Percentiles rank a stretch among this genome's conserved stretches.
Conservation (phyloP, 2,329 filamentous ascomycete genomes). For the Botrytis fabae region DNA sequence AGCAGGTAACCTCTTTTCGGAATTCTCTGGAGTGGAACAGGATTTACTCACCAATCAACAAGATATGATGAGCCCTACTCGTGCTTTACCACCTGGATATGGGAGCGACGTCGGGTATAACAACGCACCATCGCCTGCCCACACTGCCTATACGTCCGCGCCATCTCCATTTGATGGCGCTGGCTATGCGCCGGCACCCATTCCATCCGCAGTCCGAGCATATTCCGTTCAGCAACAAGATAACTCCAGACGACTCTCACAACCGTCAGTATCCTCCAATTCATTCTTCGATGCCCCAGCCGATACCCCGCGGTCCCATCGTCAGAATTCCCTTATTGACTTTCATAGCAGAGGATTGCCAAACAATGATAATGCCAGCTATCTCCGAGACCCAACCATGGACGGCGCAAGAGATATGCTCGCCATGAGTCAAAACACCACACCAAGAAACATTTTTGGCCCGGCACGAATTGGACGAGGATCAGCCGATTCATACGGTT, state of each 20-base stretch:
- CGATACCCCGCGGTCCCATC: constrained; percentile 43
- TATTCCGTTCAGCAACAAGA: constrained; percentile 58
- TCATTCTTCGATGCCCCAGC: constrained; percentile 45
- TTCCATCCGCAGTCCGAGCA: constrained; percentile 47
- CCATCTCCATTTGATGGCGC: constrained; percentile 73
- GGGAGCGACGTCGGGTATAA: constrained; percentile 65
- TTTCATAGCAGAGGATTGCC: constrained; percentile 57
- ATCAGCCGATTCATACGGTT: constrained; percentile 86
- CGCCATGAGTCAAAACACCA: constrained; percentile 93
- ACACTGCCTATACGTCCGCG: constrained; percentile 37
- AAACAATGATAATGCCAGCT: constrained; percentile 60
- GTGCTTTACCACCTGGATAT: constrained; percentile 63
- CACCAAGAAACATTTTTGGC: constrained; percentile 85
- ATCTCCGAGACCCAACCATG: constrained; percentile 71
- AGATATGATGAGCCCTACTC: constrained; percentile 71
- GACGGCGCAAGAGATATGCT: constrained; percentile 95
- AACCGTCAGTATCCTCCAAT: constrained; percentile 71
- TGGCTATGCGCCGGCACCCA: constrained; percentile 68
- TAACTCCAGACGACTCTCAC: constrained; percentile 69
- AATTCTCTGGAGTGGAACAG: constrained; percentile 57
- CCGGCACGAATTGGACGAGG: constrained; percentile 61
- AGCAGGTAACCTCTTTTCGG: constrained; percentile 62
- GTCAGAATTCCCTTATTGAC: constrained; percentile 66
- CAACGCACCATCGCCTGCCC: constrained; percentile 56
- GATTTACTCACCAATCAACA: constrained; percentile 70